Evolutionary conservation across 345 rosid species (phyloP).

Genomic region (Anastatica hierochuntica): DNA sequence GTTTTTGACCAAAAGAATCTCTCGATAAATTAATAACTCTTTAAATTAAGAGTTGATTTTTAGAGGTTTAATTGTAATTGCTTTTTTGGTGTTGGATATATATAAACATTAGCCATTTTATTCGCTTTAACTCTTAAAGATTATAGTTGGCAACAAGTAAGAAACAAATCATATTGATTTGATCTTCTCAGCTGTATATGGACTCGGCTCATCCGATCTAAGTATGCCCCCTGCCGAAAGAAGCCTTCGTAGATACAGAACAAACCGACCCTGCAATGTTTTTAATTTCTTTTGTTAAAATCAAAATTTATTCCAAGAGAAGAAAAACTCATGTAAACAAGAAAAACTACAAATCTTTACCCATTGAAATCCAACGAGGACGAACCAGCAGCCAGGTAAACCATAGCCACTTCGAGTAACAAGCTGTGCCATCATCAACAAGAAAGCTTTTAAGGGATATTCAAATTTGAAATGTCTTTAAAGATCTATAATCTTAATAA

Average conservation of each 20-base stretch:
- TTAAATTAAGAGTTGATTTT: no score
- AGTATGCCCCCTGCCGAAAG: constrained; percentile 50
- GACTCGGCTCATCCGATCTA: constrained; percentile 31
- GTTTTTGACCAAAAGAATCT: no score
- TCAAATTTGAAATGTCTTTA: not conserved
- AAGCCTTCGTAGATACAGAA: constrained; percentile 43
- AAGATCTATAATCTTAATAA: not conserved
- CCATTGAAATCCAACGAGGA: constrained; percentile 71
- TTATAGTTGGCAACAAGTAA: no score
- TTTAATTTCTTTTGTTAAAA: not conserved
- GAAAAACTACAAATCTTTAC: constrained; percentile 43
- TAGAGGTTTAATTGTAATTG: no score
- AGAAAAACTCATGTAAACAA: no score
- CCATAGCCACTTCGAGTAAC: constrained; percentile 50
- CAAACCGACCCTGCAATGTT: constrained; percentile 51
- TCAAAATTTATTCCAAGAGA: no score
- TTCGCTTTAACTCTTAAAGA: no score
- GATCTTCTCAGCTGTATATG: constrained; percentile 24
- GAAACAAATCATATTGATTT: constrained; percentile 27
- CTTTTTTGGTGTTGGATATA: no score
- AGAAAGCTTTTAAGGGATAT: not conserved
- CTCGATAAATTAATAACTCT: no score
- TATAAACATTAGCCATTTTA: no score
- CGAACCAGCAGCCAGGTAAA: constrained; percentile 58
- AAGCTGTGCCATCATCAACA: constrained; percentile 30